These are phyloP conservation scores for Carpinus viminea DNA, from an alignment of 306 rosid species.

Conservation along the genomic window DNA sequence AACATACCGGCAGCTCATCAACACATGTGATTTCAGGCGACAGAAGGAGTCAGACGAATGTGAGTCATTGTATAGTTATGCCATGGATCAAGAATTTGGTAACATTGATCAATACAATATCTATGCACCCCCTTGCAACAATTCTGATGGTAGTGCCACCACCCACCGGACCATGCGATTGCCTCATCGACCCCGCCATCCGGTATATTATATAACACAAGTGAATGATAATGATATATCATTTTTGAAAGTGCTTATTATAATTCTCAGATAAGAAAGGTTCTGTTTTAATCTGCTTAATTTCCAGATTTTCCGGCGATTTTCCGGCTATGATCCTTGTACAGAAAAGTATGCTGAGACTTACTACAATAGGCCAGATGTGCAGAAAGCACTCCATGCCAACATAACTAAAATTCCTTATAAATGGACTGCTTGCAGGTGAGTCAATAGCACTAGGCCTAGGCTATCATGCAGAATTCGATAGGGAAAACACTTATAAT, in stretches of 20 bases:
- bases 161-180: slow-evolving; percentile 60
- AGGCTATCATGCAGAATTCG: too few relatives aligned
- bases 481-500: too few relatives aligned
- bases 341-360: slow-evolving; percentile 90
- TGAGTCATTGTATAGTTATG: slow-evolving; percentile 76
- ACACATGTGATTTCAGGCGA: slow-evolving; percentile 71
- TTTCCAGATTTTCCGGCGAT: slow-evolving; percentile 46
- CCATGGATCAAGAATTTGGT: slow-evolving; percentile 94
- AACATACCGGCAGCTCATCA: slow-evolving; percentile 72
- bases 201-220: slow-evolving; percentile 29
- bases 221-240: neutral
- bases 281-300: neutral
- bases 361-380: slow-evolving; percentile 85
- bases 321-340: slow-evolving; percentile 92
- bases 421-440: slow-evolving; percentile 98
- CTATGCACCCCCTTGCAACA: slow-evolving; percentile 89
- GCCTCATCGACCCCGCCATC: slow-evolving; percentile 73
- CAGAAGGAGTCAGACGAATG: slow-evolving; percentile 86
- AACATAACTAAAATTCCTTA: slow-evolving; percentile 75
- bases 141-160: slow-evolving; percentile 62
- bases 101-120: slow-evolving; percentile 97
- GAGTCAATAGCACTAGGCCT: neutral
- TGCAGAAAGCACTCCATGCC: slow-evolving; percentile 93
- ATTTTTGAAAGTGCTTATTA: neutral
- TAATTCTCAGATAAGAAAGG: neutral